phyloP scores from a whole-genome alignment of 1,284 basidiomycete species.

The Kalmanozyma brasiliensis region DNA sequence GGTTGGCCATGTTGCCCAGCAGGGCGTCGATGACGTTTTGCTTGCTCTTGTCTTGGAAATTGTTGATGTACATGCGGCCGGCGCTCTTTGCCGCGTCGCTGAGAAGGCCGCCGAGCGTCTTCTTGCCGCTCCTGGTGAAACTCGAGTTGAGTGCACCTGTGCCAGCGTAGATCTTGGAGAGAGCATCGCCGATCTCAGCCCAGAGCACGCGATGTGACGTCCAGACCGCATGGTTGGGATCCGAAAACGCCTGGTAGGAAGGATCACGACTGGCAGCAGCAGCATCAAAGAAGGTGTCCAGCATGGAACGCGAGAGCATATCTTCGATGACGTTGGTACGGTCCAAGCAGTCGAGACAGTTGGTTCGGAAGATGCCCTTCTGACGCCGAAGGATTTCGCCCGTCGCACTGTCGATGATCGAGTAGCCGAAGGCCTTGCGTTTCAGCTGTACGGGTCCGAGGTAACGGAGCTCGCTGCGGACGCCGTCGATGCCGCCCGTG shows the following conservation, averaged over 20 bases:
- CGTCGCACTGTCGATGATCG: conserved; percentile 73
- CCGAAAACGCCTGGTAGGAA: conserved; percentile 30
- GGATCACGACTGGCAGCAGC: conserved; percentile 26
- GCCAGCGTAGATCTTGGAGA: conserved; percentile 86
- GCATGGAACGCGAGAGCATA: conserved; percentile 58
- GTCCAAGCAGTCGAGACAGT: conserved; percentile 95
- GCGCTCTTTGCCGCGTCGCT: conserved; percentile 94
- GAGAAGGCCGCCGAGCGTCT: conserved; percentile 74
- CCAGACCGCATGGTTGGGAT: conserved; percentile 74
- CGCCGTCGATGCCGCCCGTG: conserved; percentile 84
- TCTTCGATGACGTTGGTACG: conserved; percentile 99
- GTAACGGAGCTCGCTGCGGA: conserved; percentile 79
- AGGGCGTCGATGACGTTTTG: conserved; percentile 95
- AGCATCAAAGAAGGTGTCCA: conserved; percentile 54
- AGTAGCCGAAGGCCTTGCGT: conserved; percentile 85
- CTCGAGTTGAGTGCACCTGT: conserved; percentile 96
- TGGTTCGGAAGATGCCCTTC: conserved; percentile 89
- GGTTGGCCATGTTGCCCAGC: conserved; percentile 88
- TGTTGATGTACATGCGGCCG: conserved; percentile 87
- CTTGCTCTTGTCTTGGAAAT: conserved; percentile 95
- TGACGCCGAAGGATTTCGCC: conserved; percentile 70
- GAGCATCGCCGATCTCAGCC: conserved; percentile 73
- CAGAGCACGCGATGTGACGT: conserved; percentile 88
- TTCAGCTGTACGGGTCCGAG: conserved; percentile 69
- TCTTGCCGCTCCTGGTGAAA: conserved; percentile 91